Evolutionary conservation across 192 early-diverging fungal genomes (phyloP).

Genomic region (Glomus cerebriforme): DNA sequence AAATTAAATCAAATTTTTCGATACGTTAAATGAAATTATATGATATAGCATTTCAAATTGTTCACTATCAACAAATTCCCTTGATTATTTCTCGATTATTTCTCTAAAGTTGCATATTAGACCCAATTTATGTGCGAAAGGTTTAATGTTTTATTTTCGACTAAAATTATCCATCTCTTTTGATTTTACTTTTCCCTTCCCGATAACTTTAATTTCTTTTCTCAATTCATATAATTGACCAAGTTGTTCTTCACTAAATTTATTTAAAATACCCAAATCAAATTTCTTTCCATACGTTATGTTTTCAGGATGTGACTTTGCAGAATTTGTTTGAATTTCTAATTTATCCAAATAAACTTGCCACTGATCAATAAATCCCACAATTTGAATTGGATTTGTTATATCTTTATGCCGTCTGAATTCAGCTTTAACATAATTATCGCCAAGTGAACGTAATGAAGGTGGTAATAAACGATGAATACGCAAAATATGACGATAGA

Average conservation of each 20-base stretch:
- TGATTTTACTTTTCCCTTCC: neutral
- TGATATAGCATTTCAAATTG: no score
- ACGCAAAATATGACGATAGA: slow-evolving; percentile 58
- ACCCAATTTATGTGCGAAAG: no score
- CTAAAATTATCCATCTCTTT: neutral
- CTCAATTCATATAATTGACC: slow-evolving; percentile 59
- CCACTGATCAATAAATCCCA: slow-evolving; percentile 61
- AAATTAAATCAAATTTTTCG: no score
- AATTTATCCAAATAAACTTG: slow-evolving; percentile 45
- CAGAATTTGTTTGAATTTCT: slow-evolving; percentile 5
- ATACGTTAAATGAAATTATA: no score
- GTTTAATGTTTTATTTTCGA: neutral
- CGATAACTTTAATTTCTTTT: slow-evolving; percentile 40
- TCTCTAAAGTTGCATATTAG: neutral
- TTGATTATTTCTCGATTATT: no score
- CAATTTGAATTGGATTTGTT: slow-evolving; percentile 58
- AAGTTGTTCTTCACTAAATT: slow-evolving; percentile 59
- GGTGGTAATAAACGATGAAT: slow-evolving; percentile 50
- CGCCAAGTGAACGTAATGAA: slow-evolving; percentile 54
- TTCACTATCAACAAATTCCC: no score
- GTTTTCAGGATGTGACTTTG: slow-evolving; percentile 29
- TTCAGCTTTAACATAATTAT: slow-evolving; percentile 64
- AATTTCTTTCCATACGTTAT: slow-evolving; percentile 45
- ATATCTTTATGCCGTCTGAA: slow-evolving; percentile 57
- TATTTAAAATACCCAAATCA: slow-evolving; percentile 45